These are phyloP conservation scores for Monosporascus sp. DNA, from an alignment of 2,329 filamentous ascomycete genomes.

Conservation along the genomic window DNA sequence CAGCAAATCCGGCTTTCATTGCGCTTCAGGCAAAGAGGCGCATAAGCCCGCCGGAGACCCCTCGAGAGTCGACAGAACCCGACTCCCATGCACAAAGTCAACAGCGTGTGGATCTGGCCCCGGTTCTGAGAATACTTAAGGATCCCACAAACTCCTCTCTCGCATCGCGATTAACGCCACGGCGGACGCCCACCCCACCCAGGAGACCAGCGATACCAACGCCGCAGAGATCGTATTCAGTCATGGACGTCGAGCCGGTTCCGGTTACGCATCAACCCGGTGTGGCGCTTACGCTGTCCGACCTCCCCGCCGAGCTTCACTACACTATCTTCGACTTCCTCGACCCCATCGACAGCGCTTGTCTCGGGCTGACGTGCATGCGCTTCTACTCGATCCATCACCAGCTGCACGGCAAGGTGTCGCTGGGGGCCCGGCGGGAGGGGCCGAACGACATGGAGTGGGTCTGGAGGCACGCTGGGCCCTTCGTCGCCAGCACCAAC, in stretches of 20 bases:
- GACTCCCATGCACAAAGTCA: constrained; percentile 9
- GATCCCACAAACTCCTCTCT: no score
- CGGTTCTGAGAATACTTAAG: no score
- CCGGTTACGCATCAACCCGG: constrained; percentile 44
- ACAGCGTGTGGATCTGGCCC: no score
- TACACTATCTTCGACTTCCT: constrained; percentile 57
- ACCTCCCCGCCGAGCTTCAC: constrained; percentile 56
- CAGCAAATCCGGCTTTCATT: constrained; percentile 11
- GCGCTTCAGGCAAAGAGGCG: constrained; percentile 11
- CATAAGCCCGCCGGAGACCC: constrained; percentile 16
- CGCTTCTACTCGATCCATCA: constrained; percentile 55
- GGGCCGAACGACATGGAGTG: constrained; percentile 61
- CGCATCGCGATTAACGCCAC: no score
- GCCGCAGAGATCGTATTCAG: constrained; percentile 53
- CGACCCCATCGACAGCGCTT: constrained; percentile 60
- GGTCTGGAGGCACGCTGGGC: constrained; percentile 54
- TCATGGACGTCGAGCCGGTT: constrained; percentile 55
- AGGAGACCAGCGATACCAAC: constrained; percentile 34
- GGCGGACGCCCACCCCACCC: no score
- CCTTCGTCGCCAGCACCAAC: constrained; percentile 27
- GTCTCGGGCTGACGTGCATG: constrained; percentile 53
- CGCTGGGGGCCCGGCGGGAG: constrained; percentile 49
- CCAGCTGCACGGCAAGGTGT: constrained; percentile 50
- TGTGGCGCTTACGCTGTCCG: constrained; percentile 39
- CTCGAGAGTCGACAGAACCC: constrained; percentile 11